Percentiles rank a stretch among this genome's conserved stretches.
phyloP scores from a whole-genome alignment of 495 filamentous ascomycete species.

The Hypoxylon cercidicola region DNA sequence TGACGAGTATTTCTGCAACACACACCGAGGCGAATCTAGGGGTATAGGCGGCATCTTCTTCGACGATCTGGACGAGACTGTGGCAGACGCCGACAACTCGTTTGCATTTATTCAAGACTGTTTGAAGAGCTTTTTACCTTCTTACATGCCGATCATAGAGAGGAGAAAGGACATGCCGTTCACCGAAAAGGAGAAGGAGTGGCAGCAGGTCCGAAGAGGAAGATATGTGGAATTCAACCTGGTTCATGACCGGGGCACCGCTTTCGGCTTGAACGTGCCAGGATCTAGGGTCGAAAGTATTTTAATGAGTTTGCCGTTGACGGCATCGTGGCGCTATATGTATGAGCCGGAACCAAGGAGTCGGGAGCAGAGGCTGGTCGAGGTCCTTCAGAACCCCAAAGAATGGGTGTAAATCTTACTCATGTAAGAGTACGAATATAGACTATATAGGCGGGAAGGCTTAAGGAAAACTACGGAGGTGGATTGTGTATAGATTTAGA shows the following conservation, averaged over 20 bases:
- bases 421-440: not conserved
- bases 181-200: slow-evolving; percentile 84
- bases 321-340: slow-evolving; percentile 96
- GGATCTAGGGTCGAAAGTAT: slow-evolving; percentile 95
- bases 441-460: slow-evolving; percentile 21
- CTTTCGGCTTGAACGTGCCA: slow-evolving; percentile 93
- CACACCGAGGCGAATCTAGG: slow-evolving; percentile 88
- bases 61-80: slow-evolving; percentile 89
- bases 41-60: slow-evolving; percentile 99
- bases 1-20: slow-evolving; percentile 95
- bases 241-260: slow-evolving; percentile 94
- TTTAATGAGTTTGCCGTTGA: slow-evolving; percentile 94
- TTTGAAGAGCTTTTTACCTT: slow-evolving; percentile 86
- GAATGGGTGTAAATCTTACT: slow-evolving; percentile 80
- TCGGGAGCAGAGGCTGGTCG: slow-evolving; percentile 77
- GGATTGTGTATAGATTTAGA: slow-evolving; percentile 10
- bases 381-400: slow-evolving; percentile 83
- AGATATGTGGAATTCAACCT: slow-evolving; percentile 99
- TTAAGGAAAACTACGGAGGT: slow-evolving; percentile 9
- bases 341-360: slow-evolving; percentile 79
- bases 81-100: slow-evolving; percentile 83
- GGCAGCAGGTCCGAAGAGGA: slow-evolving; percentile 94
- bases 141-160: slow-evolving; percentile 89
- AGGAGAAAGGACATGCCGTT: slow-evolving; percentile 91
- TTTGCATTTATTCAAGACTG: slow-evolving; percentile 92